Conservation (phyloP, 2,329 filamentous ascomycete species). For the Colletotrichum cuscutae region DNA sequence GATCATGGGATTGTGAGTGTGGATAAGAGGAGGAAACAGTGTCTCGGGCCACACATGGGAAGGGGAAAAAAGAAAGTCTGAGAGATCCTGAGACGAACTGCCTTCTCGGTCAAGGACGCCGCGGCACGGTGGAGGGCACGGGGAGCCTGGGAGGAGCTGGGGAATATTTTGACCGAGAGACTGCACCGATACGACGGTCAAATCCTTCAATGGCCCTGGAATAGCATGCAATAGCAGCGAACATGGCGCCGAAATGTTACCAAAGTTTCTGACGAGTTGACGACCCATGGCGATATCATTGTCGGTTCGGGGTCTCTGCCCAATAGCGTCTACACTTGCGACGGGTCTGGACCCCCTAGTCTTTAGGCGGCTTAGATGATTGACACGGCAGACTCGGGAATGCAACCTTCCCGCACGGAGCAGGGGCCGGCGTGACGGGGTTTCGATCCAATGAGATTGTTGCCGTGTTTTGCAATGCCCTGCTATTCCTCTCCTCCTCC, state of each 20-base stretch:
- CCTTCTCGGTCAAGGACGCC: background rate
- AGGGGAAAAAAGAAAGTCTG: background rate
- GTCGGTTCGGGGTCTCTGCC: background rate
- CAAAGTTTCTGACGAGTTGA: background rate
- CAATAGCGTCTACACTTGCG: background rate
- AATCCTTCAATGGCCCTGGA: background rate
- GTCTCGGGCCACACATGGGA: background rate
- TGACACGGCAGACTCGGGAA: background rate
- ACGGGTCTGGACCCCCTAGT: background rate
- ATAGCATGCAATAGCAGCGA: background rate
- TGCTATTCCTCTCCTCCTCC: background rate
- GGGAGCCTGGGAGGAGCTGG: background rate
- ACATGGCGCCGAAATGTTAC: background rate
- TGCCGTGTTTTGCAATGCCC: background rate
- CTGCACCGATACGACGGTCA: background rate
- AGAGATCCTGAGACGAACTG: background rate
- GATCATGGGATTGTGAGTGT: background rate
- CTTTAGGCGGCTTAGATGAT: background rate
- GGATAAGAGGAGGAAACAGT: background rate
- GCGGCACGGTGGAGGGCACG: background rate
- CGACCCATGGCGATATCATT: background rate
- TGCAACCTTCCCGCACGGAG: conserved; percentile 1
- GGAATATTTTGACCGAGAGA: background rate
- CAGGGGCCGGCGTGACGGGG: background rate
- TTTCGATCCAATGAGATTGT: background rate